These are phyloP conservation scores for Taphrina confusa DNA, from an alignment of 1,139 yeast species.

Conservation along the genomic window DNA sequence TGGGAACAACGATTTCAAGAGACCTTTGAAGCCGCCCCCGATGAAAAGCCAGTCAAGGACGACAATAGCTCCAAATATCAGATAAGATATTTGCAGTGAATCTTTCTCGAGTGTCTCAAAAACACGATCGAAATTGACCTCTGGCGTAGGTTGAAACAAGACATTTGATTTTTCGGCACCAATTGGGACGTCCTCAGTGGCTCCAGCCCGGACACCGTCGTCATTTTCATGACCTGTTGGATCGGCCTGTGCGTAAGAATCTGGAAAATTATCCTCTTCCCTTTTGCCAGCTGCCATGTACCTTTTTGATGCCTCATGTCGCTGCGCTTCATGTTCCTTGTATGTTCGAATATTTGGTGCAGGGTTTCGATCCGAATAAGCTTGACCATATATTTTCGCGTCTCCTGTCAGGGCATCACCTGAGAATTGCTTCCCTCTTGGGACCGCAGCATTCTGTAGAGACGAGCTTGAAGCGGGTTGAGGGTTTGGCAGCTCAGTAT, in stretches of 20 bases:
- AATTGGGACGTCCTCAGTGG: constrained; percentile 32
- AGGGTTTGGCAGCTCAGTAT: neutral
- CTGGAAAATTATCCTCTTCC: neutral
- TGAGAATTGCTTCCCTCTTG: neutral
- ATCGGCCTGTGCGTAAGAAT: neutral
- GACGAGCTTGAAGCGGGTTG: neutral
- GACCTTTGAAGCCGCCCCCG: constrained; percentile 31
- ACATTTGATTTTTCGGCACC: constrained; percentile 32
- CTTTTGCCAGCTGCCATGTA: constrained; percentile 14
- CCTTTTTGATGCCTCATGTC: constrained; percentile 13
- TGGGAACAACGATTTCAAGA: constrained; percentile 28
- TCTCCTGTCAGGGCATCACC: constrained; percentile 7
- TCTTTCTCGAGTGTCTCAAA: constrained; percentile 28
- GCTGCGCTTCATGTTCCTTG: constrained; percentile 10
- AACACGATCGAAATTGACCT: constrained; percentile 28
- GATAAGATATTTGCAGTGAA: constrained; percentile 13
- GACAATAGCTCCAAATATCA: constrained; percentile 24
- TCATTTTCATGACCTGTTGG: constrained; percentile 2
- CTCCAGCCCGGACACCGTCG: constrained; percentile 26
- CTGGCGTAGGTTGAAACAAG: constrained; percentile 33
- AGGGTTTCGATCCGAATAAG: constrained; percentile 30
- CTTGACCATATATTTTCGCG: constrained; percentile 15
- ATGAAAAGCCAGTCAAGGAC: constrained; percentile 24
- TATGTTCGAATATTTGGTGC: constrained; percentile 12
- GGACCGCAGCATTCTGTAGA: neutral